These are phyloP conservation scores for Leccinum pallidistipes DNA, from an alignment of 1,284 basidiomycete species.

Conservation along the genomic window DNA sequence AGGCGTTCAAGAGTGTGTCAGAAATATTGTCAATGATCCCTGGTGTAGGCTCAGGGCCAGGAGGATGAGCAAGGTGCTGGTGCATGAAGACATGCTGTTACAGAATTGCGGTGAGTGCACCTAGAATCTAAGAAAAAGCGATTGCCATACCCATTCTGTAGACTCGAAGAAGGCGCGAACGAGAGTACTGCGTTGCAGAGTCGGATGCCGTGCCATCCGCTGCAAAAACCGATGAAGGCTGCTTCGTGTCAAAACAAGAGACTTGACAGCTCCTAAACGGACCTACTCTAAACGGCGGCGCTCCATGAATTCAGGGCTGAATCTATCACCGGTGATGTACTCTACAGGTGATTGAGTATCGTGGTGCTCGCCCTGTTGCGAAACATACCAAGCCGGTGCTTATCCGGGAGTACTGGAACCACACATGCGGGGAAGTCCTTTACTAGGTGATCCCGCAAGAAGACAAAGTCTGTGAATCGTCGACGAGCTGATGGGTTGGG, in stretches of 20 bases:
- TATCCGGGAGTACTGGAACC: slow-evolving; percentile 94
- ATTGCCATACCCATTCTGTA: slow-evolving; percentile 85
- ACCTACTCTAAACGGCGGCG: slow-evolving; percentile 81
- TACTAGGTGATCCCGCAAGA: slow-evolving; percentile 85
- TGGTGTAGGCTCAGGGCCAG: slow-evolving; percentile 72
- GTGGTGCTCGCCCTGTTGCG: not conserved
- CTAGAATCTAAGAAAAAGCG: not conserved
- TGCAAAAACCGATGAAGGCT: slow-evolving; percentile 94
- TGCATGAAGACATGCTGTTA: slow-evolving; percentile 92
- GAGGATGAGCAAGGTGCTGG: slow-evolving; percentile 87
- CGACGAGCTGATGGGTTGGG: slow-evolving; percentile 74
- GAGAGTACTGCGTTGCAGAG: slow-evolving; percentile 88
- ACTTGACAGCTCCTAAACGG: slow-evolving; percentile 6
- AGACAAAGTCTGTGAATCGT: slow-evolving; percentile 97
- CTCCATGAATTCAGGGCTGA: slow-evolving; percentile 96
- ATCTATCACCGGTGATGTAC: slow-evolving; percentile 96
- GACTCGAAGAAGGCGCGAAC: slow-evolving; percentile 93
- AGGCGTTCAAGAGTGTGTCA: slow-evolving; percentile 94
- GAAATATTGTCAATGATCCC: slow-evolving; percentile 94
- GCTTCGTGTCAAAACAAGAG: slow-evolving; percentile 17
- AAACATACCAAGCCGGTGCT: slow-evolving; percentile 86
- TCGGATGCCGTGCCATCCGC: slow-evolving; percentile 89
- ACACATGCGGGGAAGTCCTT: slow-evolving; percentile 97
- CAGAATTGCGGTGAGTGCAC: slow-evolving; percentile 8
- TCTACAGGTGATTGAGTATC: slow-evolving; percentile 48